Conservation (phyloP, 23 red algal genomes). For the Gracilaria domingensis region DNA sequence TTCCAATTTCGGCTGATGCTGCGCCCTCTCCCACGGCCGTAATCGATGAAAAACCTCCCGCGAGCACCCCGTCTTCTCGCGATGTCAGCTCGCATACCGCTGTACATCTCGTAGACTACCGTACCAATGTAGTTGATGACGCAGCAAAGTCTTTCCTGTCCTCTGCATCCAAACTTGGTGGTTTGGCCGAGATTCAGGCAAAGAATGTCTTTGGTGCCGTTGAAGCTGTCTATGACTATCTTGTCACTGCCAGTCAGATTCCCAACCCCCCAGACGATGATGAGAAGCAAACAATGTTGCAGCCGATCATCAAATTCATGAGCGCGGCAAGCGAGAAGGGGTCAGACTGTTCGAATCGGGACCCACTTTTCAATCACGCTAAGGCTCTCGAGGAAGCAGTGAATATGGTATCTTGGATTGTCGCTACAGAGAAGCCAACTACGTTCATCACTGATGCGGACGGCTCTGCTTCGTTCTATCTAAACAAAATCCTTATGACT, state of each 20-base stretch:
- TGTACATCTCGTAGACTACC: constrained; percentile 52
- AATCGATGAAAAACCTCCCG: background rate
- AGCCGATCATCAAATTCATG: constrained; percentile 54
- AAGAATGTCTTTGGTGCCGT: constrained; percentile 31
- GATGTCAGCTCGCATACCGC: constrained; percentile 47
- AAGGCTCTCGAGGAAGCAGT: constrained; percentile 58
- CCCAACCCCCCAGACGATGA: constrained; percentile 46
- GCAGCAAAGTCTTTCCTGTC: constrained; percentile 14
- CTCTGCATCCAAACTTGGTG: constrained; percentile 37
- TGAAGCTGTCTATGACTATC: constrained; percentile 44
- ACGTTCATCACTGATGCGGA: constrained; percentile 65
- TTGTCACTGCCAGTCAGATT: constrained; percentile 51
- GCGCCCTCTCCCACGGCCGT: background rate
- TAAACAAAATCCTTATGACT: constrained; percentile 71
- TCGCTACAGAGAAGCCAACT: constrained; percentile 41
- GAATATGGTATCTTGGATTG: constrained; percentile 71
- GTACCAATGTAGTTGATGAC: constrained; percentile 39
- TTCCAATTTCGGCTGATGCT: background rate
- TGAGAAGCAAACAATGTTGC: constrained; percentile 47
- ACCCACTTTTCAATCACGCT: constrained; percentile 56
- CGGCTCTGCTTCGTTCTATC: constrained; percentile 57
- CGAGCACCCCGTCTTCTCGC: background rate
- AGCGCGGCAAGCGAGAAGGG: constrained; percentile 29
- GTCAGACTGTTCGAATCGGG: constrained; percentile 11
- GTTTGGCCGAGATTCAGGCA: constrained; percentile 27